Evolutionary conservation across 768 basidiomycete species (phyloP).

Genomic region (Russula emetica): DNA sequence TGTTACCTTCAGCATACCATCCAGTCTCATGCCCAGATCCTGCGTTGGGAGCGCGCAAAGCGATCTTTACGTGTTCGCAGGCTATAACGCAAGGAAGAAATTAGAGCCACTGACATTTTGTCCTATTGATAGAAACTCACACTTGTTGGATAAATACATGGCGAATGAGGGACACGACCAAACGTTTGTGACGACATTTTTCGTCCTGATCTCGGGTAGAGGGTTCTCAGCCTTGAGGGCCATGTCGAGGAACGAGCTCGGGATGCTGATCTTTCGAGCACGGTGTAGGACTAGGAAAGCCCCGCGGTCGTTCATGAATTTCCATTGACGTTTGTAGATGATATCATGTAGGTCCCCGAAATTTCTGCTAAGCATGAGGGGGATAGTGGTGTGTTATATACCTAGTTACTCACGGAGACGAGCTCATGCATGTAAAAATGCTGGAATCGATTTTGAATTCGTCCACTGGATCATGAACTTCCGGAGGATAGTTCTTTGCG

Average conservation of each 20-base stretch:
- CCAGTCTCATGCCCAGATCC: constrained; percentile 11
- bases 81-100: neutral
- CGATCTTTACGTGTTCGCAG: constrained; percentile 18
- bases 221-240: constrained; percentile 2
- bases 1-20: constrained; percentile 24
- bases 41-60: constrained; percentile 7
- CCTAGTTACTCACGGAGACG: constrained; percentile 12
- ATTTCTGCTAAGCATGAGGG: constrained; percentile 7
- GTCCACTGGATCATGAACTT: constrained; percentile 1
- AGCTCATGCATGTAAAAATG: neutral
- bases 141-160: constrained; percentile 22
- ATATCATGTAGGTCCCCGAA: constrained; percentile 10
- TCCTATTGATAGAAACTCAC: neutral
- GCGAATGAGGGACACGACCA: constrained; percentile 20
- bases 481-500: constrained; percentile 15
- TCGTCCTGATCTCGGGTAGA: constrained; percentile 12
- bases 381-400: neutral
- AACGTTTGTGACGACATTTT: constrained; percentile 17
- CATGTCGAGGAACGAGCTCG: constrained; percentile 10
- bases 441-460: constrained; percentile 16
- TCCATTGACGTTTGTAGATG: constrained; percentile 19
- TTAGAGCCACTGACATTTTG: neutral
- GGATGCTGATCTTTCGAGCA: constrained; percentile 15
- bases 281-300: constrained; percentile 15
- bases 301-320: constrained; percentile 7